phyloP scores from a whole-genome alignment of 345 rosid genomes.

The Sapria himalayana region DNA sequence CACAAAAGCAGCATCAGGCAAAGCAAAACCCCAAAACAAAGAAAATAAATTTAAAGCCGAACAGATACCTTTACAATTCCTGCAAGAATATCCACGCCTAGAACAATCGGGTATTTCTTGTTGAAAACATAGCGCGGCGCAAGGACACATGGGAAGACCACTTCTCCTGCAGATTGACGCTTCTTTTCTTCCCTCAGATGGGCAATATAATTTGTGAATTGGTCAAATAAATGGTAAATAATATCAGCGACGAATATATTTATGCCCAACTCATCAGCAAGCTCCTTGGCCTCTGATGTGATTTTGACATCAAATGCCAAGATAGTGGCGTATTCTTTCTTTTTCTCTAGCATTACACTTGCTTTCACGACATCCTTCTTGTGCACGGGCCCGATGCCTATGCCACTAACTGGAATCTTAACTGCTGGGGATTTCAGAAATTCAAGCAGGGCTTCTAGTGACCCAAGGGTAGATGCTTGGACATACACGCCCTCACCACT shows the following conservation, averaged over 20 bases:
- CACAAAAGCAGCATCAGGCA: too few relatives aligned
- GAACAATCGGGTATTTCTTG: slow-evolving; percentile 72
- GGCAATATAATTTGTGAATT: slow-evolving; percentile 64
- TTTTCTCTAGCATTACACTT: slow-evolving; percentile 84
- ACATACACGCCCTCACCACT: slow-evolving; percentile 90
- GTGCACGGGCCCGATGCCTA: slow-evolving; percentile 79
- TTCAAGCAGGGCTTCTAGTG: slow-evolving; percentile 86
- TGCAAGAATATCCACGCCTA: slow-evolving; percentile 69
- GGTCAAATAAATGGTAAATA: slow-evolving; percentile 83
- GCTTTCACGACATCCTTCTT: slow-evolving; percentile 92
- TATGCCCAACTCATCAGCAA: slow-evolving; percentile 74
- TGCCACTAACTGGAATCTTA: slow-evolving; percentile 78
- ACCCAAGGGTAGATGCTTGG: slow-evolving; percentile 89
- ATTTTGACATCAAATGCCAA: slow-evolving; percentile 93
- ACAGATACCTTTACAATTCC: slow-evolving; percentile 55
- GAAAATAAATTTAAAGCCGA: too few relatives aligned
- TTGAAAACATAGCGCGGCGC: slow-evolving; percentile 60
- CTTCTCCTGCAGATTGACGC: slow-evolving; percentile 84
- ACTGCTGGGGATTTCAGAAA: slow-evolving; percentile 76
- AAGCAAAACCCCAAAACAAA: too few relatives aligned
- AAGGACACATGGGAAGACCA: slow-evolving; percentile 82
- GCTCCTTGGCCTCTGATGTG: slow-evolving; percentile 78
- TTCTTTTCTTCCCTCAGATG: slow-evolving; percentile 77
- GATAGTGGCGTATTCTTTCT: slow-evolving; percentile 73
- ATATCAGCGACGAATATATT: slow-evolving; percentile 91